Base-by-base conservation (phyloP, 345 rosid genomes). In the Eucalyptus curtisii region DNA sequence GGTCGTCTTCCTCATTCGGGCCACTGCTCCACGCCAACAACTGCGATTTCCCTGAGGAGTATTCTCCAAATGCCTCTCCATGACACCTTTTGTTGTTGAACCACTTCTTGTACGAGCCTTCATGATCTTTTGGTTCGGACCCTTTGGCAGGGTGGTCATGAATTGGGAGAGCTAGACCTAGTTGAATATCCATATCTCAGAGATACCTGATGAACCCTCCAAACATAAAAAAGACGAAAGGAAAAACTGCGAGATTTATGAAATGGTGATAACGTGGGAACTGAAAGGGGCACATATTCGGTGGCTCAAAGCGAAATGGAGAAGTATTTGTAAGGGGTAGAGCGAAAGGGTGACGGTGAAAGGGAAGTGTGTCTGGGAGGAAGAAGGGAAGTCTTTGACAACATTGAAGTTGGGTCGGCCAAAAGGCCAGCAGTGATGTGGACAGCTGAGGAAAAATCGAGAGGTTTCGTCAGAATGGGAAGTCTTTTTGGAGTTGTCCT, bases 351-450 rank as follows among this genome's bases (percentile, higher is more conserved):
- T 45, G 85, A 82, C 27, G 48, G 68, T 20, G 90, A 91, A 91
- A 86, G 64, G 37, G 91, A 49, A 82, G 14, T 19, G 19, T 91
- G 92, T 90, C 90, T 59, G 66, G 90, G 55, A 86, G 88, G 90
- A 91, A 86, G 87, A 88, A 85, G 88, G 88, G 59, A 89, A 91
- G 89, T 90, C 79, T 9, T 92, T 91, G 95, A 94, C 97, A 93
- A 79, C 45, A 90, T 89, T 88, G 92, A 92, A 91, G 90, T 90
- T 89, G 76, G 95, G 97, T 95, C 95, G 96, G 97, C 85, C 52
- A 93, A 95, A 94, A 91, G 92, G 82, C 92, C 88, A 89, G 90
- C 96, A 95, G n/a, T 92, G 95, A 94, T 90, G 86, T 86, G 88
- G 94, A 93, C 95, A 92, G 86, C 61, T 85, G 61, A 90, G 87